Evolutionary conservation across 2,329 filamentous ascomycete species (phyloP), one percentile per base, ranked within the genome.

Genomic region (Botrytis pseudocinerea): DNA sequence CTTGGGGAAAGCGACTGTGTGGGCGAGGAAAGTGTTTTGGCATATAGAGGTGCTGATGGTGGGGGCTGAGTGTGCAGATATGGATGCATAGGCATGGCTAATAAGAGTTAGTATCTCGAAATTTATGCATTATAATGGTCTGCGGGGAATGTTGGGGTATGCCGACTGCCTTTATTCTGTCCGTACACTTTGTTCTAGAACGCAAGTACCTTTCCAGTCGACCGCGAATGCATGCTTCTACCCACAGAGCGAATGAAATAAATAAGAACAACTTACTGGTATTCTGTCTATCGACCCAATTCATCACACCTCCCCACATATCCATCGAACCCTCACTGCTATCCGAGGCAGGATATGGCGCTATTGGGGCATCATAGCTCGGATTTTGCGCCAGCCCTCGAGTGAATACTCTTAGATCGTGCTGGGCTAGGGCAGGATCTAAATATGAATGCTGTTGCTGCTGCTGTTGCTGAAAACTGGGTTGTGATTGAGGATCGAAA

Each of bases 281-380:
- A 69, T 42, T 51, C 28, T 66, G 62, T 59, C 48, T 57, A 60
- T 72, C 63, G 46, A 65, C 48, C 70, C 70, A 72, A 40, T 68
- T 61, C 51, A 68, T 59, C 18, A 66, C 70, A 35, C 70, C 70
- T 48, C 62, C 70, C 62, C 70, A 72, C 51, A 68, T 48, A 20
- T 68, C 62, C 4, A 51, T 46, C 38, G 70, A 60, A 20, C 48
- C 62, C 28, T 68, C 70, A 44, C 70, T 72, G 68, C 48, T 72
- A 59, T 72, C 70, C 22, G 62, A 72, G 70, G 70, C 70, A 32
- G 48, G 54, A n/a, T 72, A 72, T 72, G 63, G 70, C 64, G 62
- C 62, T 48, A 35, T 25, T 35, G 70, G 40, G 38, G 54, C 38
- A 68, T 60, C 62, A 16, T 68, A 72, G 54, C 40, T 46, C 32